phyloP scores from a whole-genome alignment of 2,329 filamentous ascomycete genomes.

The Fusarium austroafricanum region DNA sequence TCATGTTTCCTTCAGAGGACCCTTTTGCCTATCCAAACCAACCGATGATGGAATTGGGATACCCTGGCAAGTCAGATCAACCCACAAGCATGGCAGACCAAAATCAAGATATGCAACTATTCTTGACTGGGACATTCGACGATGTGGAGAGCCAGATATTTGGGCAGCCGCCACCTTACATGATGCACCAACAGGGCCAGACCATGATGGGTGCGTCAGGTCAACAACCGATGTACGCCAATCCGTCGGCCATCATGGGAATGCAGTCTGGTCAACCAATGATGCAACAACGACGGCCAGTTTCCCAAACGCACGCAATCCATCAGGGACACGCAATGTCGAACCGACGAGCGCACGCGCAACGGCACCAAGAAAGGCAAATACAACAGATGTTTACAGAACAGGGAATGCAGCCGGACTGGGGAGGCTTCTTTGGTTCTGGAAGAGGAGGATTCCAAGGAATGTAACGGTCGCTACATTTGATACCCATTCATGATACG shows the following conservation, averaged over 20 bases:
- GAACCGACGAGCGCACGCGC: constrained; percentile 41
- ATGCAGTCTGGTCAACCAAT: constrained; percentile 53
- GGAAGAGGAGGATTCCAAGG: constrained; percentile 58
- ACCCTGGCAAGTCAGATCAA: constrained; percentile 51
- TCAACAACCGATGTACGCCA: constrained; percentile 57
- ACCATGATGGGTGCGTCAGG: constrained; percentile 56
- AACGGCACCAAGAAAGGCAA: constrained; percentile 54
- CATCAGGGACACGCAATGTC: constrained; percentile 43
- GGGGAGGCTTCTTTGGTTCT: constrained; percentile 60
- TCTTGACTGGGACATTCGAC: constrained; percentile 66
- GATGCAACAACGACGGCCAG: constrained; percentile 40
- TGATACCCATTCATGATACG: constrained; percentile 55
- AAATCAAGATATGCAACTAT: constrained; percentile 58
- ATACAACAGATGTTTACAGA: constrained; percentile 64
- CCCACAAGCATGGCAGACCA: constrained; percentile 51
- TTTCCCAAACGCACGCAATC: constrained; percentile 42
- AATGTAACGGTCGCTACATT: constrained; percentile 53
- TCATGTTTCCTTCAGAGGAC: constrained; percentile 85
- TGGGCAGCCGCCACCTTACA: constrained; percentile 76
- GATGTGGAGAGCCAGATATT: constrained; percentile 80
- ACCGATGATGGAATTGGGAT: constrained; percentile 72
- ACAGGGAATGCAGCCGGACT: constrained; percentile 59
- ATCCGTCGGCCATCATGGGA: constrained; percentile 56
- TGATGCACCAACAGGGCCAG: constrained; percentile 63
- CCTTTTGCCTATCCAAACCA: constrained; percentile 85